phyloP scores from a whole-genome alignment of 148 eudicot species.

The Nepenthes gracilis region DNA sequence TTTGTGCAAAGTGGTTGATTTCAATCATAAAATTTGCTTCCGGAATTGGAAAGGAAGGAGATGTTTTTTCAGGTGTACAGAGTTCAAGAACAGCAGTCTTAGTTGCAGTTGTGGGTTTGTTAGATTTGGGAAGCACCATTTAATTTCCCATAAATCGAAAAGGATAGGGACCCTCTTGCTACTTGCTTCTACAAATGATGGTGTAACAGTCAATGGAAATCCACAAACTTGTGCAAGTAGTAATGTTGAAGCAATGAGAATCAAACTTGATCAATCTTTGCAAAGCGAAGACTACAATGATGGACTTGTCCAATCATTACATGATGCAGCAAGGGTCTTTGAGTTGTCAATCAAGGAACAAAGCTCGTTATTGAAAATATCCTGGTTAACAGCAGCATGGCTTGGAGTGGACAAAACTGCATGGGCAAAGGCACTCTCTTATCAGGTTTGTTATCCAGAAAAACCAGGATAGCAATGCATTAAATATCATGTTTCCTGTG shows the following conservation, averaged over 20 bases:
- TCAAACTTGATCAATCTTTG: slow-evolving; percentile 61
- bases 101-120: slow-evolving; percentile 23
- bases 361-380: slow-evolving; percentile 32
- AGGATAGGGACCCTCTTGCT: slow-evolving; percentile 22
- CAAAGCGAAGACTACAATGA: slow-evolving; percentile 55
- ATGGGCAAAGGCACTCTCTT: slow-evolving; percentile 80
- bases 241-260: slow-evolving; percentile 53
- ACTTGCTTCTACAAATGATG: slow-evolving; percentile 75
- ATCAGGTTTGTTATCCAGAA: slow-evolving; percentile 50
- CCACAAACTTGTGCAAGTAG: slow-evolving; percentile 47
- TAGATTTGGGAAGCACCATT: slow-evolving; percentile 21
- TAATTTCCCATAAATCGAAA: slow-evolving; percentile 24
- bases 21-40: slow-evolving; percentile 24
- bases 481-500: no score
- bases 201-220: slow-evolving; percentile 66
- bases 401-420: slow-evolving; percentile 76
- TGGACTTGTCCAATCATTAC: slow-evolving; percentile 76
- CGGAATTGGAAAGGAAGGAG: slow-evolving; percentile 32
- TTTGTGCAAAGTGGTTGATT: slow-evolving; percentile 26
- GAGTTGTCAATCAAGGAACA: slow-evolving; percentile 72
- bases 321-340: slow-evolving; percentile 89
- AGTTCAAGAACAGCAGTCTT: slow-evolving; percentile 23
- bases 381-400: slow-evolving; percentile 94
- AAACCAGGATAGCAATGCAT: background rate
- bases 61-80: slow-evolving; percentile 28